Evolutionary conservation across 2,329 filamentous ascomycete genomes (phyloP), one percentile per base, ranked within the genome.

Genomic region (Sporothrix protearum): DNA sequence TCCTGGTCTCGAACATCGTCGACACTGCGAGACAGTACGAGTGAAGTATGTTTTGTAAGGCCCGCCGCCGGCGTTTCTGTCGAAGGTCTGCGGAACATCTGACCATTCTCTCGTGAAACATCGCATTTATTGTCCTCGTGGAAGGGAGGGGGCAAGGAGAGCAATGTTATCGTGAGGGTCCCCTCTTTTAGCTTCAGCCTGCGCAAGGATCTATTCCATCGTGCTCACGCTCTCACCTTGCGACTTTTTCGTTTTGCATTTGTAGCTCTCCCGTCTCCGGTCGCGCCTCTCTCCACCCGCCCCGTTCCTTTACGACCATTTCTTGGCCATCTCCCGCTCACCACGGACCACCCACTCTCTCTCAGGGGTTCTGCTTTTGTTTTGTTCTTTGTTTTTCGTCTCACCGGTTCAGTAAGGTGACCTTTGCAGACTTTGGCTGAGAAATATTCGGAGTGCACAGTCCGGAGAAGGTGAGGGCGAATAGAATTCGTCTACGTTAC

Each of bases 211-310:
- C 16, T 22, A 5, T 10, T 22, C 59, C n/a, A 28, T 25, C 57
- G n/a, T 22, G 49, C 49, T 53, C 42, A 45, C 14, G 42, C 42
- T 4, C 14, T 59, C 55, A 22, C 30, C 30, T 39, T 59, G 30
- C 55, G 14, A 39, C 30, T 36, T 59, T 19, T 59, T 59, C 19
- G 42, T 47, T 14, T 53, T 53, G 49, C 49, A 28, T 22, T 63
- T 64, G 59, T 28, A 22, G 59, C 59, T 64, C 36, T 64, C 36
- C 59, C 59, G 36, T 64, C 36, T 64, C 36, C 59, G 36, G 36
- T 45, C 36, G 59, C 36, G 7, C 30, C 5, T 14, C 59, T 45
- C 59, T 64, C 59, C 59, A 64, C 59, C 12, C 36, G 59, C n/a
- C 59, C 59, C 22, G 36, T 64, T 45, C 36, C 36, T 53, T 14